phyloP scores from a whole-genome alignment of 768 basidiomycete species.

The Lenzites betulinus region DNA sequence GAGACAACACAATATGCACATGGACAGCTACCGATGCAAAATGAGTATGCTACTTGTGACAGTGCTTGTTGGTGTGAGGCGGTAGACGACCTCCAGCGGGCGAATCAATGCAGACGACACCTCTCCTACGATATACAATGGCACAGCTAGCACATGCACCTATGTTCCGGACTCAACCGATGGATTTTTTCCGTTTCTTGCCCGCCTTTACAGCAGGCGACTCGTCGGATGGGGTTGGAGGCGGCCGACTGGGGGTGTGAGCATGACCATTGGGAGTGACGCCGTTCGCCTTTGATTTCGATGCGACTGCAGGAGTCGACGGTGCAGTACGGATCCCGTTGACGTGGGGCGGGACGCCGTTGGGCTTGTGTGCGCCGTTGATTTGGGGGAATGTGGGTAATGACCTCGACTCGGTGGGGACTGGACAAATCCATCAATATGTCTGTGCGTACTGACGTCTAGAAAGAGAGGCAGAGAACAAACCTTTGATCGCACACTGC shows the following conservation, averaged over 20 bases:
- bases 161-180: slow-evolving; percentile 26
- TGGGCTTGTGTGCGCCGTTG: slow-evolving; percentile 22
- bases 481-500: slow-evolving; percentile 46
- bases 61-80: too few relatives aligned
- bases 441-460: background rate
- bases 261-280: slow-evolving; percentile 6
- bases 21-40: slow-evolving; percentile 4
- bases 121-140: background rate
- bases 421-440: background rate
- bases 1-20: background rate
- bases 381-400: slow-evolving; percentile 1
- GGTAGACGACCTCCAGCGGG: too few relatives aligned
- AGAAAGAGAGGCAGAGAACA: background rate
- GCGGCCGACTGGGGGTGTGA: slow-evolving; percentile 7
- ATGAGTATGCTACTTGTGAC: slow-evolving; percentile 5
- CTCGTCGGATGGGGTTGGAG: slow-evolving; percentile 12
- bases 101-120: slow-evolving; percentile 1
- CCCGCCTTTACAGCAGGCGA: slow-evolving; percentile 39
- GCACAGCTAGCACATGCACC: background rate
- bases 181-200: slow-evolving; percentile 58
- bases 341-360: slow-evolving; percentile 14
- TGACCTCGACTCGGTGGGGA: slow-evolving; percentile 3
- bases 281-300: slow-evolving; percentile 17
- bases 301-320: slow-evolving; percentile 7
- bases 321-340: slow-evolving; percentile 16